Evolutionary conservation across 495 filamentous ascomycete species (phyloP), one percentile per base, ranked within the genome.

Genomic region (Evansstolkia leycettana): DNA sequence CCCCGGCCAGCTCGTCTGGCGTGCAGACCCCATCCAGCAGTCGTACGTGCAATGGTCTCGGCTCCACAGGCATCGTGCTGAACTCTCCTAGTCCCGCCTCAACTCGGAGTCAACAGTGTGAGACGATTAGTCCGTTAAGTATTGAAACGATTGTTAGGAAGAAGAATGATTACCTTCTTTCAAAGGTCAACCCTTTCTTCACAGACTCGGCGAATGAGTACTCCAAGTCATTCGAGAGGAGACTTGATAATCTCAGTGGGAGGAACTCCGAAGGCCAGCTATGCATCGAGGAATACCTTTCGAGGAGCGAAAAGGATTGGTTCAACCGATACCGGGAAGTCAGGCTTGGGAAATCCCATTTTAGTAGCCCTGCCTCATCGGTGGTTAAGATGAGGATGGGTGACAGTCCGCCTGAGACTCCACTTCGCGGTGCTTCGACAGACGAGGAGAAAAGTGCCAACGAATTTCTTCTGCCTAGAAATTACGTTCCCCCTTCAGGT

Each of bases 141-240:
- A 58, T 64, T 24, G 60, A 62, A n/a, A 63, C 58, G 10, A 67
- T 78, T 2, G 53, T 71, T 3, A 60, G 65, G 17, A 69, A 69
- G 31, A 56, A 67, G 31, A 61, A 62, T 23, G 64, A 75, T 41
- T 69, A 70, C 45, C 64, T 65, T 46, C 63, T 78, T 16, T 73
- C 74, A 42, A 67, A 75, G 33, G 69, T 76, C n/a, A 64, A 73
- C 39, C 73, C 72, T 17, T 73, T 70, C 57, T 79, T 79, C 57
- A 76, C 67, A 15, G 75, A 79, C 45, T 58, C 69, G 2, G 65
- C 55, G 13, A 70, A 72, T 16, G 52, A 65, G 17, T 77, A 72
- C 51, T 65, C 67, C 20, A 55, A 62, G 18, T 58, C 54, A 17
- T 78, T 75, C 40, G 60, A 72, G 29, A 53, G 62, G 47, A 64